Percentiles rank a stretch among this genome's conserved stretches.
These are phyloP conservation scores for Fistulinella cinereoalba DNA, from an alignment of 1,284 basidiomycete genomes.

Conservation along the genomic window DNA sequence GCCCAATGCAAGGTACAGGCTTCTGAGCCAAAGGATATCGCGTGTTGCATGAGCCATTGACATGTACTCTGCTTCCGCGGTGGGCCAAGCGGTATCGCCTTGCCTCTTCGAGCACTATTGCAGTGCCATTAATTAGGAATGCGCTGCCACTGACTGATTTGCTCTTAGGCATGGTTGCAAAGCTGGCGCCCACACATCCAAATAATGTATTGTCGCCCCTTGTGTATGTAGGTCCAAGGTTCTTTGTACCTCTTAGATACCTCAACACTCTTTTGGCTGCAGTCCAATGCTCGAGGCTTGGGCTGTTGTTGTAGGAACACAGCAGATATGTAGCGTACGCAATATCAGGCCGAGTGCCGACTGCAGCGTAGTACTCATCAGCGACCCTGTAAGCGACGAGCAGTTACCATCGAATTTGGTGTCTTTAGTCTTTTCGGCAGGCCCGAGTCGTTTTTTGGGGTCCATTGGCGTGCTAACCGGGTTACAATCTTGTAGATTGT, in stretches of 20 bases:
- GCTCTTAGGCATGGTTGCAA: too few relatives aligned
- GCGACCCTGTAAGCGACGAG: background rate
- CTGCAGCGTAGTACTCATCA: background rate
- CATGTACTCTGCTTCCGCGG: too few relatives aligned
- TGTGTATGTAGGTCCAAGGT: background rate
- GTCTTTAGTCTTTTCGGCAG: background rate
- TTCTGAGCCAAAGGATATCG: background rate
- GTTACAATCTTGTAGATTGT: background rate
- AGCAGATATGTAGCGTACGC: background rate
- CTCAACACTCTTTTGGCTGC: background rate
- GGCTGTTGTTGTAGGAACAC: constrained; percentile 1
- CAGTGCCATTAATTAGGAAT: too few relatives aligned
- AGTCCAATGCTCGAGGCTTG: background rate
- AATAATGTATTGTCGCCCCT: background rate
- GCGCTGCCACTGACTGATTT: too few relatives aligned
- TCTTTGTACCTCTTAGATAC: background rate
- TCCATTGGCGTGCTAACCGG: background rate
- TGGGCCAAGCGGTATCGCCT: too few relatives aligned
- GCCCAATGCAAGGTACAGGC: too few relatives aligned
- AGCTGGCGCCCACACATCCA: background rate
- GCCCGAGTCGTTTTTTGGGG: background rate
- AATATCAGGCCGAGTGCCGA: background rate
- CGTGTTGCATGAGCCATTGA: too few relatives aligned
- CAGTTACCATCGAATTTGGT: background rate
- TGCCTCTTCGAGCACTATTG: too few relatives aligned